Evolutionary conservation across 1,139 yeast genomes (phyloP), one percentile per base, ranked within the genome.

Genomic region (Magnusiomyces magnusii): DNA sequence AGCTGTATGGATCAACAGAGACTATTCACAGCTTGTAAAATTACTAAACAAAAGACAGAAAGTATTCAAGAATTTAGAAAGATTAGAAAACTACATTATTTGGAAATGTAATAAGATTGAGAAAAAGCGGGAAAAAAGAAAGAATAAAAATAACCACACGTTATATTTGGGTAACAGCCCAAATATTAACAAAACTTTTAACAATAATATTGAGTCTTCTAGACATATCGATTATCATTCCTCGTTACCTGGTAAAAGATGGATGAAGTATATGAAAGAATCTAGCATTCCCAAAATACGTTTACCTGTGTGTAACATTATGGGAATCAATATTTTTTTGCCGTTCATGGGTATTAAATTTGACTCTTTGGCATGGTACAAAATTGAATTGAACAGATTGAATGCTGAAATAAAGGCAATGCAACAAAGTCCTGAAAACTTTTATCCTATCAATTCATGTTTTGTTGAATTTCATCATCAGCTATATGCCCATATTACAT

Each of bases 391-490:
- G 36, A 64, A 67, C 55, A 51, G 62, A 0, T 50, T 70, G 17
- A 71, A 69, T 55, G 42, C 63, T 7, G 67, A 67, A 54, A 66
- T 71, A 0, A 63, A 57, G 36, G 51, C 53, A 1, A 55, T 68
- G 47, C 72, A 69, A 49, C 55, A 57, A 21, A 51, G 54, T 24
- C 62, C 62, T 2, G 57, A 47, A 7, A 57, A 59, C 5, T 63
- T 63, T 56, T 62, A 66, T 3, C 60, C 52, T 23, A 59, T 64
- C 5, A 63, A 64, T 47, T 71, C 74, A 0, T 71, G 74, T 55
- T 69, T 72, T 58, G 65, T 72, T n/a, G 68, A 69, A 58, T 72
- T 72, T 54, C 57, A 68, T 44, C 63, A 62, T 47, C 69, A 67
- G 41, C 50, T 69, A 15, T 64, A 72, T 1, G 72, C 73, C 19